A percentile compares a stretch with the other conserved stretches of the same genome.
Evolutionary conservation across 2,329 filamentous ascomycete species (phyloP).

Genomic region (Phaeomoniella chlamydospora): DNA sequence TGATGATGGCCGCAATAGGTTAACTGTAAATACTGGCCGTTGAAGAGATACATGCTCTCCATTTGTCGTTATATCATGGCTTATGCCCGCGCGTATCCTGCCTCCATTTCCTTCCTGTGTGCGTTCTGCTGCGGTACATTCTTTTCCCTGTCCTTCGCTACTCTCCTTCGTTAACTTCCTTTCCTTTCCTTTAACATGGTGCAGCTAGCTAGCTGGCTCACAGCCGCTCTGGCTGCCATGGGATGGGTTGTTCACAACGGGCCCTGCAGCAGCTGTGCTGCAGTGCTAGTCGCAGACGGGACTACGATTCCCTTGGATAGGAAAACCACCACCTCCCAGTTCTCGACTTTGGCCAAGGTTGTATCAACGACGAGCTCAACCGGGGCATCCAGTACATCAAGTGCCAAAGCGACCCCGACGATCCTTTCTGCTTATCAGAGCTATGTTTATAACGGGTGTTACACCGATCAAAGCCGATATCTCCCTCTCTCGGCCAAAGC

Average conservation of each 20-base stretch:
- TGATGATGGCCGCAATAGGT: no score
- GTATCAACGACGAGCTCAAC: neutral
- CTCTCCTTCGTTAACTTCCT: neutral
- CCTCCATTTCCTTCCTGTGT: no score
- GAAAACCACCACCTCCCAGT: neutral
- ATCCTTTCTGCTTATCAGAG: neutral
- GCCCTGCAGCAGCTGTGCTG: neutral
- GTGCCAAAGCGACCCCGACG: neutral
- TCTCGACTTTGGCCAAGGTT: neutral
- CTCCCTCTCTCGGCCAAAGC: neutral
- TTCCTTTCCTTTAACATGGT: neutral
- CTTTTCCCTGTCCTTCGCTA: no score
- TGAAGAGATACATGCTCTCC: no score
- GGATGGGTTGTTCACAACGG: neutral
- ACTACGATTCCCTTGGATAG: neutral
- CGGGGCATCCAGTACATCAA: neutral
- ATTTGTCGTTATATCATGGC: no score
- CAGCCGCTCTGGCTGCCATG: neutral
- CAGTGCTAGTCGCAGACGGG: neutral
- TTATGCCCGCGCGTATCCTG: no score
- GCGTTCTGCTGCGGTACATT: no score
- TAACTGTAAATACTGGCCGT: no score
- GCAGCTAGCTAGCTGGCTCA: neutral
- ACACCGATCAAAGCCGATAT: neutral
- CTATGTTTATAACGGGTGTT: neutral